Evolutionary conservation across 345 rosid species (phyloP), one percentile per base, ranked within the genome.

Genomic region (Salix viminalis): DNA sequence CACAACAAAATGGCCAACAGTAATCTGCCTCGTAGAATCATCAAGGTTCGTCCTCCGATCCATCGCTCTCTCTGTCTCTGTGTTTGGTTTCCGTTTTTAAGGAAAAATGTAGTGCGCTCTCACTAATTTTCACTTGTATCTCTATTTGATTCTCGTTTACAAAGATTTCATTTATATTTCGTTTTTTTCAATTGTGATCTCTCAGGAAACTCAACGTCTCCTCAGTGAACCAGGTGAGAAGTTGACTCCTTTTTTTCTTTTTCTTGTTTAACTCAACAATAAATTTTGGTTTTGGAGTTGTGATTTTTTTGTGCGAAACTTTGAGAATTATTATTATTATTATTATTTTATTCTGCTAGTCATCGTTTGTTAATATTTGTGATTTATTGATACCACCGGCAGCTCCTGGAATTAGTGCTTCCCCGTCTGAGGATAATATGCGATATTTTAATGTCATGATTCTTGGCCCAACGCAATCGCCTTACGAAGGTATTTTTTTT

Each of bases 321-420:
- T 12, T 9, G 15, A 23, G n/a, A 61, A 67, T 61, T 70, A 23
- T 48, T 8, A 24, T 48, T 8, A 24, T 48, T 8, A 9, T 73
- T 71, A 11, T 13, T 28, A 30, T 26, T 42, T 19, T 64, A 71
- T 19, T 2, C 15, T 56, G 37, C 4, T 65, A 69, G 28, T 41
- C 62, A 69, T 37, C 2, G 52, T 48, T 15, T 44, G 41, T 72
- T 78, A 71, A 6, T 73, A 71, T 11, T 64, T n/a, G 83, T 77
- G 46, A 48, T 69, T 71, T 73, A 69, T 76, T 65, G 72, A 19
- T 87, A 37, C 16, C 32, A 6, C 14, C 21, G n/a, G 65, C 88
- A 94, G 98, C 98, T 11, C 98, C 98, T 0, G 98, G 98, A 73
- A 94, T 94, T 34, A 94, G 98, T 82, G 98, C 98, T 30, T 94